Percentiles rank a stretch among this genome's conserved stretches.
Evolutionary conservation across 2,329 filamentous ascomycete species (phyloP).

Genomic region (Fusarium irregulare): DNA sequence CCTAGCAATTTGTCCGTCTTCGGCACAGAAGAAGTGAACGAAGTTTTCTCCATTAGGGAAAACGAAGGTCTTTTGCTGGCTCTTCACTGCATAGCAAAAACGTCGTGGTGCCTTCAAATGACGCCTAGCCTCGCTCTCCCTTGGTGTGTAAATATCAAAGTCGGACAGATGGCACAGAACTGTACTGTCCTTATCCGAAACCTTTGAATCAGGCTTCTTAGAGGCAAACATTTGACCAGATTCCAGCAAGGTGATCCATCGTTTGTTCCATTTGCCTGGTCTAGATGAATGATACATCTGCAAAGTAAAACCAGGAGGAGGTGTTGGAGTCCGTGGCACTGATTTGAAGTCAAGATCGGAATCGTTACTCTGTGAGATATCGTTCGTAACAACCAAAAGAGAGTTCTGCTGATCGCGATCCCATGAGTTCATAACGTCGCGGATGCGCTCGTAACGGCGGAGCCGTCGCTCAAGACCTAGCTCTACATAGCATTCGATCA

Average conservation of each 20-base stretch:
- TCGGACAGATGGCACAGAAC: slow-evolving; percentile 88
- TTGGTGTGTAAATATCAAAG: slow-evolving; percentile 90
- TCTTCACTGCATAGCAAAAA: slow-evolving; percentile 88
- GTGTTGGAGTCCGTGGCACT: slow-evolving; percentile 67
- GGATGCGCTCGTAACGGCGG: slow-evolving; percentile 85
- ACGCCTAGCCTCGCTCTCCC: slow-evolving; percentile 73
- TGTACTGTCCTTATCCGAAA: slow-evolving; percentile 72
- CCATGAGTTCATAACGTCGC: slow-evolving; percentile 94
- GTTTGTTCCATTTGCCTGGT: slow-evolving; percentile 89
- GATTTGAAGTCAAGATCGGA: slow-evolving; percentile 72
- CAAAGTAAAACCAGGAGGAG: slow-evolving; percentile 74
- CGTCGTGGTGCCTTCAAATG: slow-evolving; percentile 86
- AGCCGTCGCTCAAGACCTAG: slow-evolving; percentile 85
- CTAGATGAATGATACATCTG: slow-evolving; percentile 84
- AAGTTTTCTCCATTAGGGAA: slow-evolving; percentile 87
- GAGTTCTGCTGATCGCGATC: slow-evolving; percentile 82
- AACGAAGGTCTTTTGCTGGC: slow-evolving; percentile 86
- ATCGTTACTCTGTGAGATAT: slow-evolving; percentile 65
- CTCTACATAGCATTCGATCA: slow-evolving; percentile 80
- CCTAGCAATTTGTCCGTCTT: slow-evolving; percentile 74
- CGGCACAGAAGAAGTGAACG: slow-evolving; percentile 90
- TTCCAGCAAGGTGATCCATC: slow-evolving; percentile 77
- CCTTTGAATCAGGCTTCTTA: slow-evolving; percentile 73
- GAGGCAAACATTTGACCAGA: slow-evolving; percentile 79
- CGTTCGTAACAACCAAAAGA: slow-evolving; percentile 73